Evolutionary conservation across 495 filamentous ascomycete species (phyloP).

Genomic region (Talaromyces adpressus): DNA sequence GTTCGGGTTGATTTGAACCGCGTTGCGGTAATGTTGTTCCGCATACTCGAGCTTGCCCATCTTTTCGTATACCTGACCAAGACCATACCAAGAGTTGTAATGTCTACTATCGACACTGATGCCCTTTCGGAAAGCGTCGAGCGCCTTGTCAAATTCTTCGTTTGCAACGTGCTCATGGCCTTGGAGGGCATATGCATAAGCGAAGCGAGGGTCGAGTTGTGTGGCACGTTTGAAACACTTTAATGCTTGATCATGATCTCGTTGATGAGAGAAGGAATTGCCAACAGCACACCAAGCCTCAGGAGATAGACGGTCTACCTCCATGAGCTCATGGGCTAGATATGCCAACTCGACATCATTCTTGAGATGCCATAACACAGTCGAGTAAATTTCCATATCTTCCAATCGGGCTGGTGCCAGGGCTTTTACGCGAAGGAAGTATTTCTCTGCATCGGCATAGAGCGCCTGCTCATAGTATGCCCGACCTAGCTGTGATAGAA

Average conservation of each 20-base stretch:
- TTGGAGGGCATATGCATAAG: conserved; percentile 91
- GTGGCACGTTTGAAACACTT: conserved; percentile 94
- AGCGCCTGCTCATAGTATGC: conserved; percentile 82
- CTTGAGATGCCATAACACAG: conserved; percentile 93
- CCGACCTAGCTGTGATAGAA: conserved; percentile 80
- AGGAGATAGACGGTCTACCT: conserved; percentile 77
- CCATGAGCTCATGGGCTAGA: conserved; percentile 82
- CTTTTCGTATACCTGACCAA: conserved; percentile 89
- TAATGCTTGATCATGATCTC: conserved; percentile 90
- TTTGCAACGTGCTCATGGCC: conserved; percentile 96
- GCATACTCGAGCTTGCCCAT: conserved; percentile 88
- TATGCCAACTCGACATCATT: conserved; percentile 87
- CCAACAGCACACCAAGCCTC: conserved; percentile 94
- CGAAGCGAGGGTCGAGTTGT: conserved; percentile 81
- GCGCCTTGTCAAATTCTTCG: conserved; percentile 93
- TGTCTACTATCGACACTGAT: conserved; percentile 80
- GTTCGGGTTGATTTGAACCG: conserved; percentile 79
- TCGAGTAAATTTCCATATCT: conserved; percentile 97
- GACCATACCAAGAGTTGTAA: conserved; percentile 96
- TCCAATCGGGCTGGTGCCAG: conserved; percentile 72
- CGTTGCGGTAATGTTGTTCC: conserved; percentile 82
- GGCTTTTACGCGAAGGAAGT: conserved; percentile 67
- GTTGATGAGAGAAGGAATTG: conserved; percentile 90
- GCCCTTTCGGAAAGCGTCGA: conserved; percentile 73
- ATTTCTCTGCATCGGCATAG: conserved; percentile 79